Conservation (phyloP, 768 basidiomycete species). For the Mycena galericulata region DNA sequence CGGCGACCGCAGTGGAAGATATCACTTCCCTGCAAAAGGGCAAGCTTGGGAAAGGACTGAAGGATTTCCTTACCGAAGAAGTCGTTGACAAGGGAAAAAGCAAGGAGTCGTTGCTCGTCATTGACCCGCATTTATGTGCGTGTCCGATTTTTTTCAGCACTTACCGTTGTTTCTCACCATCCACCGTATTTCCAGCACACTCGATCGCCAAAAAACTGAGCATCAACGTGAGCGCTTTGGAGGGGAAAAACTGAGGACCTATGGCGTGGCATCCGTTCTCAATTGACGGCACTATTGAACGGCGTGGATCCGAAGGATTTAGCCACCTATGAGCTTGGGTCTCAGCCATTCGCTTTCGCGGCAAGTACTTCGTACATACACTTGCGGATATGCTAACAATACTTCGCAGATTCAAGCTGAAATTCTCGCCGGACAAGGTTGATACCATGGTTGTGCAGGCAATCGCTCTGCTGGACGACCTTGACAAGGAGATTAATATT, state of each 20-base stretch:
- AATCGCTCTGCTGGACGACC: constrained; percentile 94
- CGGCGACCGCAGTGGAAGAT: constrained; percentile 97
- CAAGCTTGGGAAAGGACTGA: constrained; percentile 92
- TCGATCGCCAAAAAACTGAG: constrained; percentile 95
- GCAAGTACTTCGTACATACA: constrained; percentile 52
- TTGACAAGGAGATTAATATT: constrained; percentile 1
- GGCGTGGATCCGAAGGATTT: constrained; percentile 94
- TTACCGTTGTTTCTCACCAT: constrained; percentile 2
- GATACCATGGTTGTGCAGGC: constrained; percentile 99
- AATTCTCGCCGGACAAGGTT: constrained; percentile 99
- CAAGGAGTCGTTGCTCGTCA: constrained; percentile 86
- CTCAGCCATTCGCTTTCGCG: constrained; percentile 96
- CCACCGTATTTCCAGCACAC: constrained; percentile 60
- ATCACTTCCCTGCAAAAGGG: constrained; percentile 93
- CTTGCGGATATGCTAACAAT: neutral
- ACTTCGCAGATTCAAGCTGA: constrained; percentile 90
- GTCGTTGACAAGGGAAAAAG: constrained; percentile 91
- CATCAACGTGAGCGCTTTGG: constrained; percentile 81
- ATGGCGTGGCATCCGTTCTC: constrained; percentile 95
- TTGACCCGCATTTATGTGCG: constrained; percentile 92
- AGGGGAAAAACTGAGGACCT: constrained; percentile 79
- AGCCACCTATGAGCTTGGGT: constrained; percentile 97
- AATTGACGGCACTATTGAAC: constrained; percentile 87
- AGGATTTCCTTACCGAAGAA: constrained; percentile 91
- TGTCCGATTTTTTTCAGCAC: constrained; percentile 25